Percentiles rank a stretch among this genome's conserved stretches.
Conservation (phyloP, 345 rosid genomes). For the Sisymbrium altissimum region DNA sequence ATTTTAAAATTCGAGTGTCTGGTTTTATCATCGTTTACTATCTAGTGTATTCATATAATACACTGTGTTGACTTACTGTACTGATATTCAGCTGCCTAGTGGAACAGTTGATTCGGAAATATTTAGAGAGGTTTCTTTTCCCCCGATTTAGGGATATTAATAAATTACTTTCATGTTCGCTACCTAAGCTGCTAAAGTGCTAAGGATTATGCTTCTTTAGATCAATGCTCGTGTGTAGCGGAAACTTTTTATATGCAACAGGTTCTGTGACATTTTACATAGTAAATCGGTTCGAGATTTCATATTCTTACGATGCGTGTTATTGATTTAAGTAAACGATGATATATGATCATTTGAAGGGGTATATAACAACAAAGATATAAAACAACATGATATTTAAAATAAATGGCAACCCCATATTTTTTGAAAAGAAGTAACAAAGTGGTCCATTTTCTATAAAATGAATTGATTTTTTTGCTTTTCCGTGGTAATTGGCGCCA, state of each 20-base stretch:
- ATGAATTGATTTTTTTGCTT: conserved; percentile 14
- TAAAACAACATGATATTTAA: background rate
- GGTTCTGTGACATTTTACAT: background rate
- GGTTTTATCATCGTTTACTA: background rate
- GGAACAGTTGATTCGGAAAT: background rate
- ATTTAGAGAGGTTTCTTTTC: background rate
- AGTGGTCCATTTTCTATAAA: conserved; percentile 29
- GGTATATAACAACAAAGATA: conserved; percentile 10
- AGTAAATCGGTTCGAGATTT: background rate
- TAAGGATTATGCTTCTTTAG: background rate
- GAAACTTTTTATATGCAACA: background rate
- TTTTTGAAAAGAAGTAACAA: background rate
- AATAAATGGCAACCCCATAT: conserved; percentile 11
- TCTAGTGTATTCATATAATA: background rate
- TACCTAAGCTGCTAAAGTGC: background rate
- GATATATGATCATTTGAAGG: background rate
- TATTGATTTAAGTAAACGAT: background rate
- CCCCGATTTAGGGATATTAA: background rate
- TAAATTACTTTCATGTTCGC: background rate
- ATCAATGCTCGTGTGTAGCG: background rate
- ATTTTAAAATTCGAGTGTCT: background rate
- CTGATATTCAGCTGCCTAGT: conserved; percentile 13
- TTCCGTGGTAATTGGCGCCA: conserved; percentile 24
- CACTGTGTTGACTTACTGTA: conserved; percentile 18
- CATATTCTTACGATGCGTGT: background rate